Percentiles rank a stretch among this genome's conserved stretches.
Conservation (phyloP, 2,329 filamentous ascomycete species). For the Pestalotiopsis sp. region DNA sequence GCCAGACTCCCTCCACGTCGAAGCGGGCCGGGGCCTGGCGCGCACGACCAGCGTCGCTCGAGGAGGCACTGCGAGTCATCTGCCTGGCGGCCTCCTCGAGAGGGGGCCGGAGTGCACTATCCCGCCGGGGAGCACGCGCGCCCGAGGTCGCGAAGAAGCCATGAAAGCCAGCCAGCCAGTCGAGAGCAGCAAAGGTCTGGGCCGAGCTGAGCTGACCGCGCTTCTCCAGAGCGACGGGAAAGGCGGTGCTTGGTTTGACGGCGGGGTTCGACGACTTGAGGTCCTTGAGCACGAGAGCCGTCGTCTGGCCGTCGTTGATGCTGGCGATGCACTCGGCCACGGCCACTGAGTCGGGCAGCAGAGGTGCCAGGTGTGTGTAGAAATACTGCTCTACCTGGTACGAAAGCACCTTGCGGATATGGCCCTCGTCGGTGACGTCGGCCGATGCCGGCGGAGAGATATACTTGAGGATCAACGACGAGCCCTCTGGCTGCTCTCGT, state of each 20-base stretch:
- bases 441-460: slow-evolving; percentile 51
- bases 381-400: slow-evolving; percentile 71
- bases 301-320: slow-evolving; percentile 25
- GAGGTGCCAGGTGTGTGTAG: slow-evolving; percentile 58
- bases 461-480: slow-evolving; percentile 58
- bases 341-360: slow-evolving; percentile 41
- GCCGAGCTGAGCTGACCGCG: slow-evolving; percentile 44
- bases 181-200: slow-evolving; percentile 56
- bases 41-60: not conserved
- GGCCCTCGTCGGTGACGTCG: slow-evolving; percentile 56
- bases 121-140: slow-evolving; percentile 16
- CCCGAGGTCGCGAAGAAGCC: slow-evolving; percentile 48
- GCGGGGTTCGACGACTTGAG: slow-evolving; percentile 23
- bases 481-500: slow-evolving; percentile 16
- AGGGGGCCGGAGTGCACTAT: slow-evolving; percentile 51
- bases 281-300: slow-evolving; percentile 20
- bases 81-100: slow-evolving; percentile 51
- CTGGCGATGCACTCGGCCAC: slow-evolving; percentile 52
- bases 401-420: slow-evolving; percentile 66
- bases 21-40: not conserved
- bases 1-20: slow-evolving; percentile 48
- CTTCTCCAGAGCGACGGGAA: slow-evolving; percentile 59
- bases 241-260: slow-evolving; percentile 43
- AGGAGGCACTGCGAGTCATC: slow-evolving; percentile 14
- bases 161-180: slow-evolving; percentile 68